These are phyloP conservation scores for Apiospora sp. DNA, from an alignment of 2,329 filamentous ascomycete genomes.

Conservation along the genomic window DNA sequence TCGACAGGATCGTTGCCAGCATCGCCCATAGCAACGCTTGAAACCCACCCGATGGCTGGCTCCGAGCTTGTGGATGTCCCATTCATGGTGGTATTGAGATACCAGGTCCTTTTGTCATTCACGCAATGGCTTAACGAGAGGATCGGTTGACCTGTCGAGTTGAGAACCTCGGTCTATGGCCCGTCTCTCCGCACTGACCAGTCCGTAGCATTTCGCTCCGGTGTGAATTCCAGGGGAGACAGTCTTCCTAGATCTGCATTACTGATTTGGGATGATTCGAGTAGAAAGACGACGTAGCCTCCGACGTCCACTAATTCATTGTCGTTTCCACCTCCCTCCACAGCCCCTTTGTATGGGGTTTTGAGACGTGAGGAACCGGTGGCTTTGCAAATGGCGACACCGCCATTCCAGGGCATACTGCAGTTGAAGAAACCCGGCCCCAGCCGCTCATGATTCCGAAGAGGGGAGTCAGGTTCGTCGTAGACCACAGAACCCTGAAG, in stretches of 20 bases:
- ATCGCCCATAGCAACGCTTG: no score
- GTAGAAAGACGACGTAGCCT: not conserved
- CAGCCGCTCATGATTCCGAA: not conserved
- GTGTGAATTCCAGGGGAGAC: not conserved
- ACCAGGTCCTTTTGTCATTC: not conserved
- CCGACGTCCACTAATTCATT: no score
- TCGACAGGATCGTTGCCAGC: no score
- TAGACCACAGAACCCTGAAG: not conserved
- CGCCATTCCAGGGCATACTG: no score
- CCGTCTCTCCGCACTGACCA: not conserved
- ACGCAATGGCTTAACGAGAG: not conserved
- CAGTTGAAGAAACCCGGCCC: not conserved
- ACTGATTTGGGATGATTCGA: not conserved
- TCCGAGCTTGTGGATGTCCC: not conserved
- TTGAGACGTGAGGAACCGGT: not conserved
- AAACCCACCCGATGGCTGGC: no score
- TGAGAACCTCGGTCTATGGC: not conserved
- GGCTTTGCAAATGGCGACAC: not conserved
- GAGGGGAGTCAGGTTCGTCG: not conserved
- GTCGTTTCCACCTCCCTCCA: not conserved
- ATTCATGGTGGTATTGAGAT: not conserved
- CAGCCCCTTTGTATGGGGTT: not conserved
- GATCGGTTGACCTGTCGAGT: no score
- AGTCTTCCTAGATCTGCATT: rapidly evolving
- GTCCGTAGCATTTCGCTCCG: not conserved